Evolutionary conservation across 331 rosid genomes (phyloP).

Genomic region (Rosa hybrid): DNA sequence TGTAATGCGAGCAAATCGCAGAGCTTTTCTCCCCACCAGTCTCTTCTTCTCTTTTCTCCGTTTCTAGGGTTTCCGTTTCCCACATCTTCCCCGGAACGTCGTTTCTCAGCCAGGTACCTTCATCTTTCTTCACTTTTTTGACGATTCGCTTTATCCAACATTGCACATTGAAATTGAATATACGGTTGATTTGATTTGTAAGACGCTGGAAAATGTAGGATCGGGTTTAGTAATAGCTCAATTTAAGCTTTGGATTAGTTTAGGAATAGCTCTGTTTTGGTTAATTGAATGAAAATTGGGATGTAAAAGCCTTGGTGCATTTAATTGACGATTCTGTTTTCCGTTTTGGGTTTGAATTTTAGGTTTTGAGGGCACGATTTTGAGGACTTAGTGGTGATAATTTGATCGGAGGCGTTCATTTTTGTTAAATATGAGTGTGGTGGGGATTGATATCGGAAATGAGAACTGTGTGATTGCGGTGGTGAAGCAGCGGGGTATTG

Average conservation of each 20-base stretch:
- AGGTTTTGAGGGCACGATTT: constrained; percentile 26
- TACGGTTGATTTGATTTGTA: neutral
- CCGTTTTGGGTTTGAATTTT: constrained; percentile 25
- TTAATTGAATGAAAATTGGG: neutral
- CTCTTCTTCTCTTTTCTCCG: constrained; percentile 11
- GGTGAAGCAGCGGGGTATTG: constrained; percentile 88
- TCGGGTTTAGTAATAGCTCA: neutral
- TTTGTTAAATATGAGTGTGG: constrained; percentile 57
- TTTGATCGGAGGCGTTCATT: too few species aligned
- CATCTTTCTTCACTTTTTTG: neutral
- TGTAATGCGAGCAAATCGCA: constrained; percentile 27
- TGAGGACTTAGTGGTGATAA: constrained; percentile 6
- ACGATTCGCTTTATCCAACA: neutral
- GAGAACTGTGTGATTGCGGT: constrained; percentile 96
- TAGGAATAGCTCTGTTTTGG: neutral
- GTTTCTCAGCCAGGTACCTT: constrained; percentile 34
- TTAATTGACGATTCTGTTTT: neutral
- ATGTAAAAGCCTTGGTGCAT: neutral
- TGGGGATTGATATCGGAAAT: constrained; percentile 96
- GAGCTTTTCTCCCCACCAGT: constrained; percentile 35
- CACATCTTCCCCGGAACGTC: constrained; percentile 17
- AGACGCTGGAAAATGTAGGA: neutral
- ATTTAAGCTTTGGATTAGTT: neutral
- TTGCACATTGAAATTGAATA: constrained; percentile 7
- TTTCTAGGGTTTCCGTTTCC: constrained; percentile 21